Conservation (phyloP, 2,329 filamentous ascomycete species). For the Colletotrichum sp. region DNA sequence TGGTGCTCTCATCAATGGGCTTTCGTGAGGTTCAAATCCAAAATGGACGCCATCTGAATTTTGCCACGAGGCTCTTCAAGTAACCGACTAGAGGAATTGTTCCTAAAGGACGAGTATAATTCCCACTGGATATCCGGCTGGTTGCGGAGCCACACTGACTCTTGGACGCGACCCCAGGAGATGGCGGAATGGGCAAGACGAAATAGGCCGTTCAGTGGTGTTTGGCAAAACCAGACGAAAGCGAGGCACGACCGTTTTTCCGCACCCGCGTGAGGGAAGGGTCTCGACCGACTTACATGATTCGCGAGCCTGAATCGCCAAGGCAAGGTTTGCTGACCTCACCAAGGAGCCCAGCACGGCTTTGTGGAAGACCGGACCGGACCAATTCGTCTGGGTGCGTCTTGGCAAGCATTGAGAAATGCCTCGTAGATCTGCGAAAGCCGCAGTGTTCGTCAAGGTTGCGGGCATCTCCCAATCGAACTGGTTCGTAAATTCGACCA, state of each 20-base stretch:
- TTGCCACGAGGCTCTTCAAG: neutral
- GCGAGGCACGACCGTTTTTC: neutral
- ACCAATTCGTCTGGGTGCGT: neutral
- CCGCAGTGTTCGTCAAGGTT: neutral
- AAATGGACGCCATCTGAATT: slow-evolving; percentile 11
- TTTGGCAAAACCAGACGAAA: neutral
- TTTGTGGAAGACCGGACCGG: neutral
- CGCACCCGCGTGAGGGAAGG: neutral
- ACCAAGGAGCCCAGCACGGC: neutral
- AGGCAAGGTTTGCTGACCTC: neutral
- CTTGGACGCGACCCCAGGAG: neutral
- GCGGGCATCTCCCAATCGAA: neutral
- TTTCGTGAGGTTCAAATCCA: neutral
- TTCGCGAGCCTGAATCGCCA: neutral
- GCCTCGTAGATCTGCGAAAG: neutral
- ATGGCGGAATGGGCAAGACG: neutral
- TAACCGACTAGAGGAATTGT: neutral
- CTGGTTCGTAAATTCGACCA: neutral
- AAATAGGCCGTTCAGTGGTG: neutral
- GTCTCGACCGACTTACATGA: neutral
- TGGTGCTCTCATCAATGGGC: neutral
- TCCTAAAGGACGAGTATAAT: neutral
- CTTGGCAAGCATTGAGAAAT: neutral
- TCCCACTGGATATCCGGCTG: neutral
- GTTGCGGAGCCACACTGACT: neutral